Percentiles rank a stretch among this genome's conserved stretches.
These are phyloP conservation scores for Pseudocercospora macadamiae DNA, from an alignment of 2,329 filamentous ascomycete species.

Conservation along the genomic window DNA sequence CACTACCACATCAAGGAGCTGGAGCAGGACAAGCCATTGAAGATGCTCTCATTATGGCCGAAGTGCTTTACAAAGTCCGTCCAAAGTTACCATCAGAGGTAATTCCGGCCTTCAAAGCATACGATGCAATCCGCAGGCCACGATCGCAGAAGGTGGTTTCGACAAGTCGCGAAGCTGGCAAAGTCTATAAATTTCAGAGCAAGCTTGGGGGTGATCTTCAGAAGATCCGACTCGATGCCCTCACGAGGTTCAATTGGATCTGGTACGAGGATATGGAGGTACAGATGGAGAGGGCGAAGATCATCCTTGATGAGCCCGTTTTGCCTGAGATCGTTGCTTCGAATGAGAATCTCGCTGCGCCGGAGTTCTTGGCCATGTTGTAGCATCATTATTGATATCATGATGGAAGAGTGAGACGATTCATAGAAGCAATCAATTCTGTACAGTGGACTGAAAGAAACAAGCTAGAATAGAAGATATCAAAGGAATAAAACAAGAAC, in stretches of 20 bases:
- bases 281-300: not conserved
- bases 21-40: slow-evolving; percentile 62
- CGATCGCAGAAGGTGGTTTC: slow-evolving; percentile 45
- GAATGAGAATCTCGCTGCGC: not conserved
- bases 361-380: not conserved
- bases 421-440: too few relatives aligned
- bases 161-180: slow-evolving; percentile 44
- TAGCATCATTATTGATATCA: not conserved
- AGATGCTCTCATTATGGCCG: slow-evolving; percentile 41
- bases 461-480: too few relatives aligned
- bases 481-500: not conserved
- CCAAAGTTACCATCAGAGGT: not conserved
- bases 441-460: too few relatives aligned
- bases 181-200: slow-evolving; percentile 44
- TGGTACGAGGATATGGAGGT: not conserved
- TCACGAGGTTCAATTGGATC: not conserved
- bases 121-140: slow-evolving; percentile 44
- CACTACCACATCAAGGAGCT: slow-evolving; percentile 58
- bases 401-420: too few relatives aligned
- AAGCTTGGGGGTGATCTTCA: not conserved
- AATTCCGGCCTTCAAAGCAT: slow-evolving; percentile 41
- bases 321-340: not conserved
- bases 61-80: not conserved
- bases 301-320: not conserved
- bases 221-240: not conserved